Evolutionary conservation across 108 stramenopile species (phyloP).

Genomic region (Schizochytrium sp.): DNA sequence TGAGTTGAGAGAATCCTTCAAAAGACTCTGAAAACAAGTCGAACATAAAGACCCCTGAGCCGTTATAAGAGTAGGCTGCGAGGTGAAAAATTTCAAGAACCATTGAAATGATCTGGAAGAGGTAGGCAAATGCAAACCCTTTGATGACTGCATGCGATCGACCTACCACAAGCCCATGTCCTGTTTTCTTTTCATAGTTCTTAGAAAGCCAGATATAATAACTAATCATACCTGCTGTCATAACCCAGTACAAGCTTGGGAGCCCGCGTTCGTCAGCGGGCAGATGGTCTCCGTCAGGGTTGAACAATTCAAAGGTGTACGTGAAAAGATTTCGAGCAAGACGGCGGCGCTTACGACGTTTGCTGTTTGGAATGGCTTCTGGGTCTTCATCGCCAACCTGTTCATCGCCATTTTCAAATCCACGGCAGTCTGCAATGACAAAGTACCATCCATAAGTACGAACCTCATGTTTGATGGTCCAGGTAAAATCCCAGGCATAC

Average conservation of each 20-base stretch:
- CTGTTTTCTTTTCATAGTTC: not conserved
- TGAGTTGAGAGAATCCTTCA: slow-evolving; percentile 53
- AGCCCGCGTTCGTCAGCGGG: slow-evolving; percentile 58
- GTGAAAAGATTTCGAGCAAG: not conserved
- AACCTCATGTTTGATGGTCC: slow-evolving; percentile 49
- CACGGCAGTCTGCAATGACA: slow-evolving; percentile 52
- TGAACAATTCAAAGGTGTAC: slow-evolving; percentile 34
- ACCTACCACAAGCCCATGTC: slow-evolving; percentile 5
- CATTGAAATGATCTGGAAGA: slow-evolving; percentile 58
- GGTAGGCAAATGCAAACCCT: slow-evolving; percentile 31
- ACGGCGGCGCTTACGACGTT: not conserved
- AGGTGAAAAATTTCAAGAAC: slow-evolving; percentile 25
- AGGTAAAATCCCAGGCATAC: not conserved
- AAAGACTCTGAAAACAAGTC: slow-evolving; percentile 5
- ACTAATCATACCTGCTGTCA: not conserved
- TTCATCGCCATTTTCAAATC: slow-evolving; percentile 23
- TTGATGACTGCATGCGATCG: slow-evolving; percentile 51
- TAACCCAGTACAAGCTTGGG: slow-evolving; percentile 22
- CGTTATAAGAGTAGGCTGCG: not conserved
- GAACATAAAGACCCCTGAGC: slow-evolving; percentile 21
- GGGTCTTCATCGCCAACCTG: not conserved
- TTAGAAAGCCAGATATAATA: not conserved
- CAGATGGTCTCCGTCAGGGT: slow-evolving; percentile 37
- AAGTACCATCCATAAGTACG: slow-evolving; percentile 57
- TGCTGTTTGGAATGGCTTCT: not conserved